phyloP scores from a whole-genome alignment of 306 rosid species.

The Pueraria montana region DNA sequence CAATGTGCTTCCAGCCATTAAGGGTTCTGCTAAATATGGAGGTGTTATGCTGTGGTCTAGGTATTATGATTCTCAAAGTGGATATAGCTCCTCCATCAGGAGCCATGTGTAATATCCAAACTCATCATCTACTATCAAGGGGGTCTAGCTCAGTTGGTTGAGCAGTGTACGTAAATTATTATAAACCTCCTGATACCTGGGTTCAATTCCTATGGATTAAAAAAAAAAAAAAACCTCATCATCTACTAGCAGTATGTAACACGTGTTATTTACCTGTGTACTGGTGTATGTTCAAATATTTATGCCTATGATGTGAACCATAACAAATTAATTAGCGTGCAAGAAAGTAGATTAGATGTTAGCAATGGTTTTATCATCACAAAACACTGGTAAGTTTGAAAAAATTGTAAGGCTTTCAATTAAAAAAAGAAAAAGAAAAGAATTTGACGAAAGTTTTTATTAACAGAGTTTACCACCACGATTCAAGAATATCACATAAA shows the following conservation, averaged over 20 bases:
- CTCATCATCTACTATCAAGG: background rate
- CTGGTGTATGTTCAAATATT: constrained; percentile 29
- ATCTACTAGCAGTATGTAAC: background rate
- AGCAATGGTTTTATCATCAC: too few relatives aligned
- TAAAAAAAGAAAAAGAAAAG: background rate
- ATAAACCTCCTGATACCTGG: too few relatives aligned
- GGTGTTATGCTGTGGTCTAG: constrained; percentile 61
- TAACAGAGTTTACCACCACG: background rate
- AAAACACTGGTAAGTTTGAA: background rate
- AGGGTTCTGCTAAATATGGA: constrained; percentile 51
- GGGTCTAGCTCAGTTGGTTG: too few relatives aligned
- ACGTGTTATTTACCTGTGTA: background rate
- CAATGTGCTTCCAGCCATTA: constrained; percentile 55
- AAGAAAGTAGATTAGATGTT: too few relatives aligned
- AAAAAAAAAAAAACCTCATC: too few relatives aligned
- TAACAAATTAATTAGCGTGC: background rate
- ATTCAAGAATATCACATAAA: background rate
- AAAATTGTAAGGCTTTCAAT: background rate
- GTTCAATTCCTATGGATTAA: too few relatives aligned
- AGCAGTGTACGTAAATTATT: too few relatives aligned
- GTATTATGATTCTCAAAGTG: constrained; percentile 58
- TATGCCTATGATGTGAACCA: background rate
- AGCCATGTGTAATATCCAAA: constrained; percentile 35
- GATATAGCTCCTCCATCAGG: constrained; percentile 49
- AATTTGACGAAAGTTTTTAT: background rate